Percentiles rank a stretch among this genome's conserved stretches.
These are phyloP conservation scores for Parsonsia alboflavescens DNA, from an alignment of 257 asterid genomes.

Conservation along the genomic window DNA sequence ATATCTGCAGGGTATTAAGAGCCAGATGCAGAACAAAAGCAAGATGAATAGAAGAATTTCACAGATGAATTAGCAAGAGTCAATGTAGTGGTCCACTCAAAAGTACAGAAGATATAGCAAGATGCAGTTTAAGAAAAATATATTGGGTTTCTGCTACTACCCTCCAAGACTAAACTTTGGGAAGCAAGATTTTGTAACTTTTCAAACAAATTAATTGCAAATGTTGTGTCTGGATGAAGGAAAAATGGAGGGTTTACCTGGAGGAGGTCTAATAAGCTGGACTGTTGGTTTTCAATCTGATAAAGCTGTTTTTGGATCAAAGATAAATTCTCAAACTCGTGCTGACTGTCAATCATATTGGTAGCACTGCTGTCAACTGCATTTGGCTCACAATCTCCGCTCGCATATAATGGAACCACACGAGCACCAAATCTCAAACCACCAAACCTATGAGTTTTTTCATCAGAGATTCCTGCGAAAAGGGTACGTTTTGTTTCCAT, in stretches of 20 bases:
- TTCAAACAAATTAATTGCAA: too few species aligned
- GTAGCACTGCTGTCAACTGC: constrained; percentile 2
- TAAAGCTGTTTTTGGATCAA: constrained; percentile 58
- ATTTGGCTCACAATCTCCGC: constrained; percentile 13
- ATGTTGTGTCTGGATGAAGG: too few species aligned
- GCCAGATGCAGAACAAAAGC: not conserved
- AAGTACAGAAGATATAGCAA: not conserved
- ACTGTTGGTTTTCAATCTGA: constrained; percentile 81
- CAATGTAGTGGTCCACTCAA: not conserved
- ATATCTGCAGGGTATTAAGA: not conserved
- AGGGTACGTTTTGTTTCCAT: constrained; percentile 19
- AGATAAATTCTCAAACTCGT: constrained; percentile 61
- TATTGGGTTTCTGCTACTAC: not conserved
- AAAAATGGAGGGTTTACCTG: constrained; percentile 52
- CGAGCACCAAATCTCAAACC: constrained; percentile 29
- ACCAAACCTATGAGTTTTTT: constrained; percentile 10
- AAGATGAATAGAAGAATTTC: not conserved
- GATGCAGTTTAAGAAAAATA: not conserved
- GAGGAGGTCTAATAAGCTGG: constrained; percentile 66
- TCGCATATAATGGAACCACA: constrained; percentile 49
- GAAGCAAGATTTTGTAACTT: not conserved
- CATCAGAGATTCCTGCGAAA: constrained; percentile 16
- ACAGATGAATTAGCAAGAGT: too few species aligned
- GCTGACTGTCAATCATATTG: constrained; percentile 23
- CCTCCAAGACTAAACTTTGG: not conserved